phyloP scores from a whole-genome alignment of 2,329 filamentous ascomycete genomes.

The Oidium heveae region DNA sequence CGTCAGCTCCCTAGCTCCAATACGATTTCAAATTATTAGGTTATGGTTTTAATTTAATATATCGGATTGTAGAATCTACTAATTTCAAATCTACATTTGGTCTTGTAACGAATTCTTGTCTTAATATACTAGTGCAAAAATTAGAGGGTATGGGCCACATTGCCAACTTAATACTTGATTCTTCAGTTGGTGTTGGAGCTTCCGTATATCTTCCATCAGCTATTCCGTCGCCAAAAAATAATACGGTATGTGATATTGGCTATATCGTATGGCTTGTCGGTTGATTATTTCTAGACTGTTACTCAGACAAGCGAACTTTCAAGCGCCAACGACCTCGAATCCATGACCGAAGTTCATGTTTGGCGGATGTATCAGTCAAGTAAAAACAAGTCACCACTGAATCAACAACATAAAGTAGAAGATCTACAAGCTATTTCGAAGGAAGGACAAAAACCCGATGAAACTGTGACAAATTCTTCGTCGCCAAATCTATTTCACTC shows the following conservation, averaged over 20 bases:
- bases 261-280: not conserved
- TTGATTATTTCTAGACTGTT: not conserved
- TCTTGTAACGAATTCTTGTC: not conserved
- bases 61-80: not conserved
- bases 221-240: conserved; percentile 15
- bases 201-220: conserved; percentile 25
- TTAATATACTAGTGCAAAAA: not conserved
- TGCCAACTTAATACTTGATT: conserved; percentile 28
- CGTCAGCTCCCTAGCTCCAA: not conserved
- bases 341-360: conserved; percentile 20
- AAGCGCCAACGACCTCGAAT: conserved; percentile 8
- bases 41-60: not conserved
- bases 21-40: not conserved
- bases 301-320: conserved; percentile 4
- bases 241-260: not conserved
- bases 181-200: conserved; percentile 12
- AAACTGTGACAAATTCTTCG: conserved; percentile 15
- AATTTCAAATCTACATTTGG: not conserved
- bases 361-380: conserved; percentile 35
- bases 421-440: conserved; percentile 15
- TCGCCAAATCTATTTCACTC: conserved; percentile 17
- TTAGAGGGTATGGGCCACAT: conserved; percentile 34
- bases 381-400: conserved; percentile 15
- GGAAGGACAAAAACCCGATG: conserved; percentile 14
- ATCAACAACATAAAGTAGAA: conserved; percentile 28